Percentiles rank a stretch among this genome's conserved stretches.
Conservation (phyloP, 306 rosid genomes). For the Coriaria nepalensis region DNA sequence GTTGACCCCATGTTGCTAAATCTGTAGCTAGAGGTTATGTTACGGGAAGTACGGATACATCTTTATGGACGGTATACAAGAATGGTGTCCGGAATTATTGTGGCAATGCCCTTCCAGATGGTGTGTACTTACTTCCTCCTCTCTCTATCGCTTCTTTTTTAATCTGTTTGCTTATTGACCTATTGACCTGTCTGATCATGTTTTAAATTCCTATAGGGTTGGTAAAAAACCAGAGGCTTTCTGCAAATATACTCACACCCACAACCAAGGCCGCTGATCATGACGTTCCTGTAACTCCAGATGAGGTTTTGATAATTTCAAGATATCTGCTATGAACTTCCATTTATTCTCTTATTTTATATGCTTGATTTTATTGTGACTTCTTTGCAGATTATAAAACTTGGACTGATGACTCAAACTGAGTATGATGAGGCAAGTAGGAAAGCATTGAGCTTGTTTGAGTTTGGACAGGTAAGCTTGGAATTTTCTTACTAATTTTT, state of each 20-base stretch:
- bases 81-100: slow-evolving; percentile 72
- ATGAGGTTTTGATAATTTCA: slow-evolving; percentile 36
- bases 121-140: slow-evolving; percentile 22
- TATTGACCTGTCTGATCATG: slow-evolving; percentile 8
- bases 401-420: slow-evolving; percentile 61
- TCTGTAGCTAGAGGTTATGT: slow-evolving; percentile 78
- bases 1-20: not conserved
- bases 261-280: slow-evolving; percentile 93
- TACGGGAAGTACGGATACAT: slow-evolving; percentile 97
- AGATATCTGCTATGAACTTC: no score
- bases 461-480: slow-evolving; percentile 72
- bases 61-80: slow-evolving; percentile 85
- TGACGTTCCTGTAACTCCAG: slow-evolving; percentile 82
- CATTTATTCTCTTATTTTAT: no score
- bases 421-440: slow-evolving; percentile 74
- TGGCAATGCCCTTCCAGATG: slow-evolving; percentile 74
- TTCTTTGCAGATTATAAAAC: slow-evolving; percentile 45
- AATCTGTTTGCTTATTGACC: not conserved
- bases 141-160: not conserved
- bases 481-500: no score
- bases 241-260: slow-evolving; percentile 72
- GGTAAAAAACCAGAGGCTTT: slow-evolving; percentile 75
- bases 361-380: not conserved
- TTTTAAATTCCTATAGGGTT: slow-evolving; percentile 35
- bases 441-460: slow-evolving; percentile 63